These are phyloP conservation scores for Venturia pyrina DNA, from an alignment of 2,329 filamentous ascomycete species.

Conservation along the genomic window DNA sequence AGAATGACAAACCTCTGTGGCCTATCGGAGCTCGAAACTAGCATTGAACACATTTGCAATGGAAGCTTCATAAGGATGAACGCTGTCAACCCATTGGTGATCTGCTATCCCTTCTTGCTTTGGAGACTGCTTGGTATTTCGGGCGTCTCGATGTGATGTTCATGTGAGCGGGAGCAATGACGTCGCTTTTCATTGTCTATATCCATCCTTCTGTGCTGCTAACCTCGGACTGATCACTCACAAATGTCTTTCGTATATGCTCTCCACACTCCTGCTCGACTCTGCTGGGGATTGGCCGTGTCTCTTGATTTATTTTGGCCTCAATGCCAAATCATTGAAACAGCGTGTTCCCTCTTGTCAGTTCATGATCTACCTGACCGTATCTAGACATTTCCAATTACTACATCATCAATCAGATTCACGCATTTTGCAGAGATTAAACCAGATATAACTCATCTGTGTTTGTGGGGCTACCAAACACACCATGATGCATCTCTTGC, in stretches of 20 bases:
- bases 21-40: slow-evolving; percentile 34
- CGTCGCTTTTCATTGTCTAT: not conserved
- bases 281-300: not conserved
- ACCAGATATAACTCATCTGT: too few species aligned
- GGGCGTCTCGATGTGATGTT: not conserved
- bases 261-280: too few species aligned
- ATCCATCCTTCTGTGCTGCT: not conserved
- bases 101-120: slow-evolving; percentile 16
- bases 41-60: slow-evolving; percentile 39
- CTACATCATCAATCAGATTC: too few species aligned
- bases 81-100: slow-evolving; percentile 50
- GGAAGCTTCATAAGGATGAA: slow-evolving; percentile 50
- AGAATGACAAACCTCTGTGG: slow-evolving; percentile 30
- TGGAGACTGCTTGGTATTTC: slow-evolving; percentile 1
- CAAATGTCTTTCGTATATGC: not conserved
- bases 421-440: too few species aligned
- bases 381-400: too few species aligned
- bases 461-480: too few species aligned
- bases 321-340: too few species aligned
- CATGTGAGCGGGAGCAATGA: not conserved
- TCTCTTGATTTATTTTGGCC: not conserved
- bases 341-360: too few species aligned
- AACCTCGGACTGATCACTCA: not conserved
- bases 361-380: too few species aligned
- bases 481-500: too few species aligned